Conservation (phyloP, 768 basidiomycete species). For the Suillus luteus region DNA sequence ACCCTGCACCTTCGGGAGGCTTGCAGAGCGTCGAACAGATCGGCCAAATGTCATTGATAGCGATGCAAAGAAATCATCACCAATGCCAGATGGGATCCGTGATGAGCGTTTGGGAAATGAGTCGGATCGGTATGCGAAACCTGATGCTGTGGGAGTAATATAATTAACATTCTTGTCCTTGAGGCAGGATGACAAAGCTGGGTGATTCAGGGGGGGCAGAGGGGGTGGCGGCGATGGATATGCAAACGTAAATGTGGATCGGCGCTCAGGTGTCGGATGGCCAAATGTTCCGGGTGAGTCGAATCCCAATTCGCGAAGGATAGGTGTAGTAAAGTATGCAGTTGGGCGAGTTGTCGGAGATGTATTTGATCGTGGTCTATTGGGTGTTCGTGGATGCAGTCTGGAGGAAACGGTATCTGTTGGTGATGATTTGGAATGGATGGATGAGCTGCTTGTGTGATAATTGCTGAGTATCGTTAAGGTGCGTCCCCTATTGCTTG, state of each 20-base stretch:
- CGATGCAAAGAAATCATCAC: conserved; percentile 25
- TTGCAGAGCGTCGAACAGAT: conserved; percentile 30
- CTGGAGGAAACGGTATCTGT: conserved; percentile 30
- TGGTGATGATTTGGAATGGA: conserved; percentile 35
- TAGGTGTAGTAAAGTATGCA: conserved; percentile 29
- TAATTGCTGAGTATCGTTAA: background rate
- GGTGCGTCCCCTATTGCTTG: background rate
- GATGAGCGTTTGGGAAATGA: conserved; percentile 22
- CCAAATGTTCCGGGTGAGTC: conserved; percentile 48
- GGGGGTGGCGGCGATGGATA: conserved; percentile 47
- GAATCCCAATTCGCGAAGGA: conserved; percentile 21
- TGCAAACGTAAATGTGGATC: conserved; percentile 25
- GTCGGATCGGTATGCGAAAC: conserved; percentile 26
- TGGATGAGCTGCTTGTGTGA: conserved; percentile 10
- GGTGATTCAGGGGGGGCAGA: conserved; percentile 54
- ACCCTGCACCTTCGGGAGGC: conserved; percentile 30
- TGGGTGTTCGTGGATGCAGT: conserved; percentile 30
- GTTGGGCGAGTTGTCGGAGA: conserved; percentile 17
- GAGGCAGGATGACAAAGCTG: conserved; percentile 26
- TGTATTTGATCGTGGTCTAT: conserved; percentile 23
- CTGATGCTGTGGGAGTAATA: conserved; percentile 11
- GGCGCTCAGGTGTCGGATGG: conserved; percentile 35
- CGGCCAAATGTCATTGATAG: conserved; percentile 29
- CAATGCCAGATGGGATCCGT: conserved; percentile 12
- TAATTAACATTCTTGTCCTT: conserved; percentile 15